phyloP scores from a whole-genome alignment of 345 rosid genomes.

The Populus nigra region DNA sequence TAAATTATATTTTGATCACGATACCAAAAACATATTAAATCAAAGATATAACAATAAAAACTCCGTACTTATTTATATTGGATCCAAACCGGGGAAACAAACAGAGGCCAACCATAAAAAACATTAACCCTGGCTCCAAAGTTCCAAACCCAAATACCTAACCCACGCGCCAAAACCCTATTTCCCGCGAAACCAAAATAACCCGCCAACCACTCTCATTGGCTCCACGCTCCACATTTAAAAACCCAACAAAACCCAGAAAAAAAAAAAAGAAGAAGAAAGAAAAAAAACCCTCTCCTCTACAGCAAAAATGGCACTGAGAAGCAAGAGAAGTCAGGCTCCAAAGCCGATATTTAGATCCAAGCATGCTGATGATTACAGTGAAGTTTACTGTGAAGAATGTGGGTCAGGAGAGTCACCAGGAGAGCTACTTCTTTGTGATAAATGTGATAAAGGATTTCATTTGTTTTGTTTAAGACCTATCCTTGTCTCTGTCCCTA shows the following conservation, averaged over 20 bases:
- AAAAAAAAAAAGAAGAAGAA: too few species aligned
- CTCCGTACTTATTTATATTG: not conserved
- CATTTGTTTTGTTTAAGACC: slow-evolving; percentile 32
- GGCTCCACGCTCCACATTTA: not conserved
- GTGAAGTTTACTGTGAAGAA: slow-evolving; percentile 16
- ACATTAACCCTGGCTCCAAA: not conserved
- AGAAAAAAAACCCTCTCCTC: not conserved
- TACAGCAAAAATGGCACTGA: slow-evolving; percentile 13
- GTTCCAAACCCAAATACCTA: not conserved
- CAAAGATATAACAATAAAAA: too few species aligned
- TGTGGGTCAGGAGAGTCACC: slow-evolving; percentile 23
- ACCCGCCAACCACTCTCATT: not conserved
- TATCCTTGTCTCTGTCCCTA: slow-evolving; percentile 24
- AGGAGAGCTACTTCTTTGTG: slow-evolving; percentile 30
- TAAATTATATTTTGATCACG: too few species aligned
- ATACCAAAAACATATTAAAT: too few species aligned
- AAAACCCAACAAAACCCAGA: not conserved
- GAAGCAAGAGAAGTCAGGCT: slow-evolving; percentile 22
- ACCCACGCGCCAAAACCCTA: not conserved
- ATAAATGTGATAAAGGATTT: slow-evolving; percentile 24
- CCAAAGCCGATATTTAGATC: slow-evolving; percentile 3
- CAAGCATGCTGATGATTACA: not conserved
- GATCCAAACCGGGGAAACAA: not conserved
- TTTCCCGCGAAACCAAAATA: not conserved
- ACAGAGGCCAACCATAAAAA: not conserved